Evolutionary conservation across 2,329 filamentous ascomycete species (phyloP), one percentile per base, ranked within the genome.

Genomic region (Bipolaris oryzae): DNA sequence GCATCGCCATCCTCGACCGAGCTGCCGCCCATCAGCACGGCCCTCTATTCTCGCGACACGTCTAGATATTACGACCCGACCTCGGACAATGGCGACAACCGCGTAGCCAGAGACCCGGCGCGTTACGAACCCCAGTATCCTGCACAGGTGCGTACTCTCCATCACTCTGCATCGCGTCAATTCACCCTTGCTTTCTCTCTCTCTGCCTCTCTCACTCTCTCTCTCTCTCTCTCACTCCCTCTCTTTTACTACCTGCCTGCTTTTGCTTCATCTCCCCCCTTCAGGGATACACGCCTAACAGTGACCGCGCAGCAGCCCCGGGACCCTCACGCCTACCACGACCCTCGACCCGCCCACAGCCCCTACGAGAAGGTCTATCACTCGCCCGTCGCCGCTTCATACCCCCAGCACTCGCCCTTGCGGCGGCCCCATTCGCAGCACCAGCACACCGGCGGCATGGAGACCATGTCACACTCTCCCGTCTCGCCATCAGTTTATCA

Each of bases 1-100:
- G 42, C 49, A 11, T 59, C 74, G 50, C 78, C 78, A 37, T 55
- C 70, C 41, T 74, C 75, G 51, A 67, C 74, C 61, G 75, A 75
- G 60, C 72, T 78, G 43, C 77, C 76, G 58, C 70, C 76, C 62
- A 73, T 77, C 66, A 70, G 65, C 68, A 71, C 74, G 54, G 73
- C 73, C 67, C 60, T 75, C 61, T 75, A 76, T 62, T 50, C 66
- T 51, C 77, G 77, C 69, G 76, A 78, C 60, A 71, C 73, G 16
- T 76, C 78, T 51, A 76, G 76, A 67, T 82, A 81, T 74, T 82
- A 82, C 73, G 80, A 82, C 67, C 80, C 80, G 7, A 79, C 78
- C 39, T 77, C 76, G 55, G 79, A 81, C 64, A 75, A 78, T 67
- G 76, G 78, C 62, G 65, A 73, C 55, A 68, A 69, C 60, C 41